Conservation (phyloP, 352 stramenopile genomes). For the Thraustochytrium sp. region DNA sequence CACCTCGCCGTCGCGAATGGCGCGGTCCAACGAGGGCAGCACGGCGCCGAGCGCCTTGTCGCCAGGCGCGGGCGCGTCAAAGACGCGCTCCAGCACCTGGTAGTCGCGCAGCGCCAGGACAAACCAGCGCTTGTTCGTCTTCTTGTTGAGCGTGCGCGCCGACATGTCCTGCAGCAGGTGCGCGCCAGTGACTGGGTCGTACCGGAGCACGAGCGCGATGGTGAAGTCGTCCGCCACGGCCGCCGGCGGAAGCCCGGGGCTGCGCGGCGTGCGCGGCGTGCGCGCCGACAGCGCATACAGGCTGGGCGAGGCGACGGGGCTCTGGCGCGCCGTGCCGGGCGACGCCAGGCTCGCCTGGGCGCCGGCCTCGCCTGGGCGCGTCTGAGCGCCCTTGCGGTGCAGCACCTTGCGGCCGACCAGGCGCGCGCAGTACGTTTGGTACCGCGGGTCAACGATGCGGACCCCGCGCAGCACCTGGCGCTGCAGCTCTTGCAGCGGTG, state of each 20-base stretch:
- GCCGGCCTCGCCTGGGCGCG: neutral
- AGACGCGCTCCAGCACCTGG: constrained; percentile 39
- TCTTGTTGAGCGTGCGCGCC: constrained; percentile 22
- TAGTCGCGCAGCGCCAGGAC: constrained; percentile 17
- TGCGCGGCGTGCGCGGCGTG: neutral
- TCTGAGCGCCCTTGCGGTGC: neutral
- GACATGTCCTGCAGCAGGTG: constrained; percentile 22
- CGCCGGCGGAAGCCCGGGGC: neutral
- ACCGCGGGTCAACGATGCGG: neutral
- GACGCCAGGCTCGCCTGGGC: neutral
- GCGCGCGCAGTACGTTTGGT: neutral
- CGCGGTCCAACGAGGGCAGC: neutral
- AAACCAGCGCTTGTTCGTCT: constrained; percentile 24
- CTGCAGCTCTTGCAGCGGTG: constrained; percentile 18
- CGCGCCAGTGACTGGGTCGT: constrained; percentile 21
- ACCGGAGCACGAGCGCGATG: constrained; percentile 24
- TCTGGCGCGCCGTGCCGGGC: neutral
- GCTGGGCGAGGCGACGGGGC: neutral
- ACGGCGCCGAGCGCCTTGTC: neutral
- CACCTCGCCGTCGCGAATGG: neutral
- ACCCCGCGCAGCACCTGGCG: constrained; percentile 8
- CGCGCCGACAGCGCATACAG: neutral
- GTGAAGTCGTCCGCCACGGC: neutral
- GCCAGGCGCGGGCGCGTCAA: neutral
- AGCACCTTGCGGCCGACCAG: constrained; percentile 34